These are phyloP conservation scores for Amoebophrya sp. DNA, from an alignment of 169 alveolate genomes.

Conservation along the genomic window DNA sequence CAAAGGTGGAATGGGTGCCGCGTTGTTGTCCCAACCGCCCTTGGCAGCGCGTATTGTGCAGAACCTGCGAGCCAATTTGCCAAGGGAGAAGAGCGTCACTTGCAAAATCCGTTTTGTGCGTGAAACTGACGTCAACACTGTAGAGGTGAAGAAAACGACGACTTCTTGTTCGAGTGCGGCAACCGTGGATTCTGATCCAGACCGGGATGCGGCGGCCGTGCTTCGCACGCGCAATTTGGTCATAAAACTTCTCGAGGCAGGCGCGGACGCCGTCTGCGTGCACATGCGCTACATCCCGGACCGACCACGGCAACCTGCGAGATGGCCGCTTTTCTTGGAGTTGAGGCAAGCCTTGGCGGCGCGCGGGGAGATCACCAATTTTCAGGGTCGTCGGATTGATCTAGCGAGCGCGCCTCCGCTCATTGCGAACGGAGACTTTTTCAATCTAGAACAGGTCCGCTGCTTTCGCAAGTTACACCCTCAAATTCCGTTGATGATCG, in stretches of 20 bases:
- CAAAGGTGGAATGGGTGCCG: constrained; percentile 52
- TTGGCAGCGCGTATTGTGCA: background rate
- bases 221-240: background rate
- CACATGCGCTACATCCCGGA: constrained; percentile 26
- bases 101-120: constrained; percentile 48
- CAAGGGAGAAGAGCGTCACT: background rate
- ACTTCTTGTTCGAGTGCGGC: no score
- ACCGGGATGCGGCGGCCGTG: no score
- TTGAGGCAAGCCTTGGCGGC: no score
- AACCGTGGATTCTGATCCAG: no score
- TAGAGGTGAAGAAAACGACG: no score
- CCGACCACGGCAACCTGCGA: background rate
- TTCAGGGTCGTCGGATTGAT: no score
- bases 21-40: constrained; percentile 35
- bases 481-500: background rate
- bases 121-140: no score
- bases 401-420: no score
- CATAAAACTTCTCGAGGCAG: background rate
- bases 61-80: constrained; percentile 7
- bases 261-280: background rate
- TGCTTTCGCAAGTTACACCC: background rate
- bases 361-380: no score
- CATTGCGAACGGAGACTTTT: constrained; percentile 47
- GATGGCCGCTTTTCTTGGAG: background rate
- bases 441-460: constrained; percentile 39